These are phyloP conservation scores for Nicotiana attenuata DNA, from an alignment of 257 asterid genomes.

Conservation along the genomic window DNA sequence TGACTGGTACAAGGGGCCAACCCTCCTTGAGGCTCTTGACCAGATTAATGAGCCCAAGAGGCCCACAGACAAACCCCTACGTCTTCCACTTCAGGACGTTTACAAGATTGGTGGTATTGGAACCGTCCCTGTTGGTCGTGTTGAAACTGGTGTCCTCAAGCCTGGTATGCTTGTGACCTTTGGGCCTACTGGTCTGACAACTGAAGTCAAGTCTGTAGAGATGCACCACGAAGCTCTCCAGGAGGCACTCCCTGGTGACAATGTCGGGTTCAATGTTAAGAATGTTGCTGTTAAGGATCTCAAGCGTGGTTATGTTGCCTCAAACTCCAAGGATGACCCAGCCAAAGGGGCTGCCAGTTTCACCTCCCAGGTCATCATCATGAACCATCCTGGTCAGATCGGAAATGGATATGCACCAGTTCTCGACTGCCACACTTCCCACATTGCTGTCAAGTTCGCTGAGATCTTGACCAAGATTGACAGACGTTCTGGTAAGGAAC, in stretches of 20 bases:
- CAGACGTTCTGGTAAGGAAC: conserved; percentile 68
- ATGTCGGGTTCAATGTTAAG: conserved; percentile 75
- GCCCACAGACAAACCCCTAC: conserved; percentile 81
- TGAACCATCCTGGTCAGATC: conserved; percentile 76
- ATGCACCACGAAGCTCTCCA: conserved; percentile 65
- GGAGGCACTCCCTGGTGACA: conserved; percentile 80
- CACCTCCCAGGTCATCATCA: conserved; percentile 67
- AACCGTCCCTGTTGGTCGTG: conserved; percentile 72
- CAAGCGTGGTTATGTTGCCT: conserved; percentile 71
- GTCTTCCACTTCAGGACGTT: conserved; percentile 85
- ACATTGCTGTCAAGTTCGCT: conserved; percentile 60
- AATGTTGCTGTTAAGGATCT: conserved; percentile 77
- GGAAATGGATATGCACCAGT: conserved; percentile 67
- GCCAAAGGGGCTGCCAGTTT: conserved; percentile 63
- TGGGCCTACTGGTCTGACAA: conserved; percentile 66
- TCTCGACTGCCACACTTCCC: conserved; percentile 65
- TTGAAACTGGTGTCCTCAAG: conserved; percentile 56
- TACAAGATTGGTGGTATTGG: conserved; percentile 90
- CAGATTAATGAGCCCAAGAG: conserved; percentile 60
- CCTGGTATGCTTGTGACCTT: conserved; percentile 72
- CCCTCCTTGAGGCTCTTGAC: conserved; percentile 77
- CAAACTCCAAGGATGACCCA: conserved; percentile 83
- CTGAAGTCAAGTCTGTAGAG: conserved; percentile 79
- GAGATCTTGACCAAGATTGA: conserved; percentile 69
- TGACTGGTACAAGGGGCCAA: conserved; percentile 86